Base-by-base conservation (phyloP, 2,329 filamentous ascomycete species). In the Byssoonygena ceratinophila region DNA sequence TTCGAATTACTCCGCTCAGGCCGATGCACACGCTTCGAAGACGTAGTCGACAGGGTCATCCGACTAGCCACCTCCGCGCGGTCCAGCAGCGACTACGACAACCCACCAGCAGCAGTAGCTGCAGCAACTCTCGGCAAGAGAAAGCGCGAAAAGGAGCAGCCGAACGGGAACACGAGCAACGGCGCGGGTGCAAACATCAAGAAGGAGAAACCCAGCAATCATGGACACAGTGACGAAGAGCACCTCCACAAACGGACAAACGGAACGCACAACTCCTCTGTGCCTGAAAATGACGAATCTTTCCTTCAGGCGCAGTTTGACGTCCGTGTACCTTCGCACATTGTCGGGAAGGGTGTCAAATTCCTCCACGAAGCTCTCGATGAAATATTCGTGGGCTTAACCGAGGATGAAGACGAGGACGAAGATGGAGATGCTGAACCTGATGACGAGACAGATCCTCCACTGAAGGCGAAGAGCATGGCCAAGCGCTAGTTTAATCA, bases 1-100 rank as follows among this genome's bases (percentile, higher is more conserved):
- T 73, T 74, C 44, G 70, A 76, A 52, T 71, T 82, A 37, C 74
- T 82, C 51, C 76, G 79, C 58, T 76, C 73, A 23, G 78, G 78
- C 44, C 74, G 78, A 51, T 78, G 76, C 61, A 74, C 73, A 52
- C 78, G 73, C 29, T 79, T 77, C 58, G 74, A 77, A 50, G 76
- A 82, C 51, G 70, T 81, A 41, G 70, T 79, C 63, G 71, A 70
- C 16, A 71, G 73, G 27, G 74, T 82, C 12, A 70, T 78, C 57
- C 69, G 71, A 47, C 70, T 73, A 25, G 71, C 72, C 20, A 61
- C 66, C 23, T 64, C 60, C 50, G 59, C 51, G 59, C 63, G 7
- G 57, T 54, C 32, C 32, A 57, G 52, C 36, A 44, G 8, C 25
- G 54, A 52, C 16, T 46, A 52, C 23, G 46, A 27, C 39, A 39